Evolutionary conservation across 2,329 filamentous ascomycete species (phyloP).

Genomic region (Phyllosticta ampelicida): DNA sequence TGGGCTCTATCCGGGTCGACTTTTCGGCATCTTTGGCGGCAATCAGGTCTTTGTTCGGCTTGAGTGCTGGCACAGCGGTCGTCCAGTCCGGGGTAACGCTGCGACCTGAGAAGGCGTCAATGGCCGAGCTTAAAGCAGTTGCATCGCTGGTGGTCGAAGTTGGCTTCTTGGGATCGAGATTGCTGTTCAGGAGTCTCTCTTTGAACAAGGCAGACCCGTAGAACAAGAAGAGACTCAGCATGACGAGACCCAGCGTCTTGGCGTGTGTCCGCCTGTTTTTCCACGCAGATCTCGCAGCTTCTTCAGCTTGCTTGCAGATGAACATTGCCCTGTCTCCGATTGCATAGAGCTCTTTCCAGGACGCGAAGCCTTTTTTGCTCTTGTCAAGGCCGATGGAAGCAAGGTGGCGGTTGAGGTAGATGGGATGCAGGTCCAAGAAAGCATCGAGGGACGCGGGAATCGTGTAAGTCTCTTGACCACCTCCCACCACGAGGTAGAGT

Average conservation of each 20-base stretch:
- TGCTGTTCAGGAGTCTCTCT: neutral
- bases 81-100: neutral
- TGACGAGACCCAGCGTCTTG: neutral
- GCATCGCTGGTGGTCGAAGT: neutral
- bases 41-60: neutral
- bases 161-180: neutral
- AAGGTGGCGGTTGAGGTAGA: conserved; percentile 29
- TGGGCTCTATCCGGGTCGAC: neutral
- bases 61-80: neutral
- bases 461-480: neutral
- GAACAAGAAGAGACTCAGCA: neutral
- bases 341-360: neutral
- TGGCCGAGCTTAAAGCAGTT: conserved; percentile 6
- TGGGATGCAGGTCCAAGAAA: conserved; percentile 24
- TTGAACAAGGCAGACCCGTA: neutral
- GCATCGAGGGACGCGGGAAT: conserved; percentile 24
- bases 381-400: conserved; percentile 17
- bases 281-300: neutral
- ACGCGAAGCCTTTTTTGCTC: neutral
- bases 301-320: neutral
- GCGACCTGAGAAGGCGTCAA: conserved; percentile 6
- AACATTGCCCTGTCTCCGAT: neutral
- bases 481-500: neutral
- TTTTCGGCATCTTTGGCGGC: conserved; percentile 3
- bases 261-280: neutral